Base-by-base conservation (phyloP, 176 grass and related monocot genomes). In the Musa acuminata region DNA sequence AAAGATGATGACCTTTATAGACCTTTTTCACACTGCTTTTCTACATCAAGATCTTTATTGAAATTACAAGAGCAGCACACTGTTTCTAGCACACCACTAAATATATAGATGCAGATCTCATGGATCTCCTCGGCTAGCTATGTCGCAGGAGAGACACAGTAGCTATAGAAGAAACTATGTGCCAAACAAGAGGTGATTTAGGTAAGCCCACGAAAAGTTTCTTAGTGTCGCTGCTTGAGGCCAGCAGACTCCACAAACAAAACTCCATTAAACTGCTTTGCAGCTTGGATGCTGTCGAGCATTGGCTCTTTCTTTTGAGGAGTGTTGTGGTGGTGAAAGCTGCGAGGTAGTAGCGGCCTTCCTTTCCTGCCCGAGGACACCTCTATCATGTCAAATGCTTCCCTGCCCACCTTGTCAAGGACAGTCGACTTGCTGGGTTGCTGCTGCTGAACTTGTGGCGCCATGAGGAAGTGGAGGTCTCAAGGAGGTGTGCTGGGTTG, bases 201-300 rank as follows among this genome's bases (percentile, higher is more conserved):
- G 57, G 55, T 4, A 58, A 16, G 13, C 17, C 55, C n/a, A n/a
- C 6, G 14, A 60, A n/a, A 60, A 19, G 57, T 8, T 60, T 60
- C 57, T 1, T 0, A 8, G 2, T 60, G 19, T 9, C 2, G 8
- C 20, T 9, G 60, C 19, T 10, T 63, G 8, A 8, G 20, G 8
- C 8, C 8, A 63, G 60, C 17, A 21, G 43, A 69, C 66, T 29
- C 17, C 35, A 49, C 14, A 49, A 49, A 49, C 66, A 69, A 43
- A 17, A 2, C 16, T 19, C 66, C 66, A 49, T 69, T n/a, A 16
- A 69, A 49, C 66, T 69, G 14, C 66, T n/a, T 69, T 14, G 66
- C 66, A 7, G 66, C 66, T 49, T 69, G 66, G 19, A 69, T 69
- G 26, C 66, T 69, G 66, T 69, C 66, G 13, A 69, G 66, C 66